Conservation (phyloP, 352 stramenopile species). For the Salisapilia sapeloensis region DNA sequence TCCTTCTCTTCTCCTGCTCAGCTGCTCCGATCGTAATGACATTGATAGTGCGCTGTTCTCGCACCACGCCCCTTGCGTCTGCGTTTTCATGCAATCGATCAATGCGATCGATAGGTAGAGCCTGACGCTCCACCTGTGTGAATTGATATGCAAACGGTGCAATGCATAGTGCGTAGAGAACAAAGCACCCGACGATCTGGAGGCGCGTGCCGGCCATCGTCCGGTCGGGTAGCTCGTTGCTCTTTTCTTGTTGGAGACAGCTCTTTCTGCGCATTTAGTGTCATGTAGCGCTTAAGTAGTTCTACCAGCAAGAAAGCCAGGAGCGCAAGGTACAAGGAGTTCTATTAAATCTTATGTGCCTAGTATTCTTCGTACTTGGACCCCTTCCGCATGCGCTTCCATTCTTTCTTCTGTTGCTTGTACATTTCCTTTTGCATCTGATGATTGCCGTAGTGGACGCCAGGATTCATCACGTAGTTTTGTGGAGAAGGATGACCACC, state of each 20-base stretch:
- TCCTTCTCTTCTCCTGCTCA: not conserved
- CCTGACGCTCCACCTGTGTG: slow-evolving; percentile 45
- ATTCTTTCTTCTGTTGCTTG: slow-evolving; percentile 23
- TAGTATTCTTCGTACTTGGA: too few species aligned
- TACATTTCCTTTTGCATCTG: not conserved
- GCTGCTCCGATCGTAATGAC: slow-evolving; percentile 4
- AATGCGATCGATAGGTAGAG: slow-evolving; percentile 35
- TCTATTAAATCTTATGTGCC: too few species aligned
- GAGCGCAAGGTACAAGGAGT: too few species aligned
- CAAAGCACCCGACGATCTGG: slow-evolving; percentile 57
- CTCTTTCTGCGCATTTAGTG: too few species aligned
- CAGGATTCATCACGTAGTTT: slow-evolving; percentile 38
- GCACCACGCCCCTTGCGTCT: too few species aligned
- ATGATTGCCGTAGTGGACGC: slow-evolving; percentile 24
- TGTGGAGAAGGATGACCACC: slow-evolving; percentile 12
- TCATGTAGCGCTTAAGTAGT: too few species aligned
- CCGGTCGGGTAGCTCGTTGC: too few species aligned
- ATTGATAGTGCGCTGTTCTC: slow-evolving; percentile 4
- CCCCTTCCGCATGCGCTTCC: slow-evolving; percentile 23
- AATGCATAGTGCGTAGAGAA: slow-evolving; percentile 43
- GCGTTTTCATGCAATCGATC: too few species aligned
- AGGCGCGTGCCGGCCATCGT: slow-evolving; percentile 57
- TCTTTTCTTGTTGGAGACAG: too few species aligned
- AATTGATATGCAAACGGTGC: slow-evolving; percentile 44
- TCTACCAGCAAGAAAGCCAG: too few species aligned